Conservation (phyloP, 495 filamentous ascomycete genomes). For the Neurospora pannonica region DNA sequence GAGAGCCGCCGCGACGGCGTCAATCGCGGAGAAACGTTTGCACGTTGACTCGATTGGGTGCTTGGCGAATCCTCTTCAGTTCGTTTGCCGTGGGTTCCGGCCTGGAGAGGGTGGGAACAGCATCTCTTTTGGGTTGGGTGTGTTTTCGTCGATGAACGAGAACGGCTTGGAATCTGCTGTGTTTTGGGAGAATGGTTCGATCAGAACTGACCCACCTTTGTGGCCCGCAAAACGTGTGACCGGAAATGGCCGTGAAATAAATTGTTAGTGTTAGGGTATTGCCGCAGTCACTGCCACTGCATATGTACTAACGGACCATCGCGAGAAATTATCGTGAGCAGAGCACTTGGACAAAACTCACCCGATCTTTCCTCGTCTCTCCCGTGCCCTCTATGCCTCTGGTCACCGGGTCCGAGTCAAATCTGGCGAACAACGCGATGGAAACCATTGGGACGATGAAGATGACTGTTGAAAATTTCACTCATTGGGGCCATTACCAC, state of each 20-base stretch:
- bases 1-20: neutral
- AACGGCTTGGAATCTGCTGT: neutral
- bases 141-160: neutral
- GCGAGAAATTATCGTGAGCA: constrained; percentile 13
- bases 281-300: neutral
- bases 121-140: neutral
- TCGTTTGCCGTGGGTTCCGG: neutral
- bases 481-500: neutral
- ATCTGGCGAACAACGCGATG: neutral
- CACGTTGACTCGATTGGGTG: neutral
- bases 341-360: neutral
- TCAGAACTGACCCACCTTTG: constrained; percentile 6
- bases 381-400: too few species aligned
- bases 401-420: neutral
- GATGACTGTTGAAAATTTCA: neutral
- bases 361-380: neutral
- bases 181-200: neutral
- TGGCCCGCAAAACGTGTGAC: constrained; percentile 16
- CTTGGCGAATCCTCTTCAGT: neutral
- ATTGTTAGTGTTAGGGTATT: constrained; percentile 15
- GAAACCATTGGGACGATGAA: neutral
- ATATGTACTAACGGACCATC: neutral
- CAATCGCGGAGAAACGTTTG: neutral
- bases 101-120: neutral
- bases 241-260: constrained; percentile 11